phyloP scores from a whole-genome alignment of 148 eudicot genomes.

The Fagopyrum tataricum region DNA sequence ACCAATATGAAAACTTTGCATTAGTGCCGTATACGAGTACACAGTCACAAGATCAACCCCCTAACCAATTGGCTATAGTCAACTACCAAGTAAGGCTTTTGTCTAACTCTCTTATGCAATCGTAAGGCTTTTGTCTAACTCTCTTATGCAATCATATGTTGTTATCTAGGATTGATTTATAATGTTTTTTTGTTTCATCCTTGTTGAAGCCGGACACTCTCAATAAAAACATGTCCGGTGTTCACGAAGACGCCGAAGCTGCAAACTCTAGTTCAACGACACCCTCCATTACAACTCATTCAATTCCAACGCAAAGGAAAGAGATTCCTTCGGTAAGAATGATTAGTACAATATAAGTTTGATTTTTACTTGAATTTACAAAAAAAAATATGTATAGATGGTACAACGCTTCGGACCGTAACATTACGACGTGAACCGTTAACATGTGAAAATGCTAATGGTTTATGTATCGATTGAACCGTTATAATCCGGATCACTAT shows the following conservation, averaged over 20 bases:
- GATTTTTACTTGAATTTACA: slow-evolving; percentile 2
- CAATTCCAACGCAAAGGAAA: background rate
- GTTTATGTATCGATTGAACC: too few species aligned
- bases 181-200: background rate
- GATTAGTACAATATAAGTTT: background rate
- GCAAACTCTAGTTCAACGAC: background rate
- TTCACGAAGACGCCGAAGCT: background rate
- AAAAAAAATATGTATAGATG: too few species aligned
- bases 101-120: background rate
- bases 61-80: background rate
- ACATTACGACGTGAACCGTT: too few species aligned
- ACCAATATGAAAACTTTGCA: background rate
- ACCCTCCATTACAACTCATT: background rate
- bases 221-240: background rate
- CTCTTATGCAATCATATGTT: background rate
- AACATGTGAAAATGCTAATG: too few species aligned
- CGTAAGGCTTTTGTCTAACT: too few species aligned
- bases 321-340: slow-evolving; percentile 25
- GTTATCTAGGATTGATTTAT: too few species aligned
- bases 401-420: too few species aligned
- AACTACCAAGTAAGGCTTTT: background rate
- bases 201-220: background rate
- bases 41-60: background rate
- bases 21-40: background rate
- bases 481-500: too few species aligned